These are phyloP conservation scores for Aegilops tauschii DNA, from an alignment of 176 grass and related monocot species.

Conservation along the genomic window DNA sequence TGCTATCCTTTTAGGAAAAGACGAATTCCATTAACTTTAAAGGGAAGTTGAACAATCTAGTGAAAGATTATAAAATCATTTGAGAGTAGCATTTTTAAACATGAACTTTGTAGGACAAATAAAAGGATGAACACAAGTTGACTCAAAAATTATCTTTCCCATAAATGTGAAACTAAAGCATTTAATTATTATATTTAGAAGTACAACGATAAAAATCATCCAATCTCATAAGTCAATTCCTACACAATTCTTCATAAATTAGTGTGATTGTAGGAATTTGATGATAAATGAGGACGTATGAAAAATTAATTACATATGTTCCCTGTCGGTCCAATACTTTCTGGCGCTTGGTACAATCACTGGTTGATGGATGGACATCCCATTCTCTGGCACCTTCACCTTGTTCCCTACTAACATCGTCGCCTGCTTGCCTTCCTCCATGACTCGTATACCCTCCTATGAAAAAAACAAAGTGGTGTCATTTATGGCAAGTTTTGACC, in stretches of 20 bases:
- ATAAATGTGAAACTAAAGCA: neutral
- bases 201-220: neutral
- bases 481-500: neutral
- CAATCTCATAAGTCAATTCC: neutral
- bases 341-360: neutral
- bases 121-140: neutral
- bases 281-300: neutral
- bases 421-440: neutral
- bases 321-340: constrained; percentile 7
- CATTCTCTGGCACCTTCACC: neutral
- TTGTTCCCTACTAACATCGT: neutral
- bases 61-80: neutral
- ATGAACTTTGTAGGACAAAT: neutral
- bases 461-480: neutral
- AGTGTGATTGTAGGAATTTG: neutral
- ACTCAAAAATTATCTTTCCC: too few species aligned
- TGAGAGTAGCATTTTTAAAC: neutral
- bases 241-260: neutral
- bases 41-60: neutral
- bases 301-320: constrained; percentile 22
- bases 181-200: neutral
- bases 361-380: neutral
- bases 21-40: neutral
- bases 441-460: neutral
- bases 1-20: neutral